Evolutionary conservation across 331 rosid genomes (phyloP).

Genomic region (Spiraea crenata): DNA sequence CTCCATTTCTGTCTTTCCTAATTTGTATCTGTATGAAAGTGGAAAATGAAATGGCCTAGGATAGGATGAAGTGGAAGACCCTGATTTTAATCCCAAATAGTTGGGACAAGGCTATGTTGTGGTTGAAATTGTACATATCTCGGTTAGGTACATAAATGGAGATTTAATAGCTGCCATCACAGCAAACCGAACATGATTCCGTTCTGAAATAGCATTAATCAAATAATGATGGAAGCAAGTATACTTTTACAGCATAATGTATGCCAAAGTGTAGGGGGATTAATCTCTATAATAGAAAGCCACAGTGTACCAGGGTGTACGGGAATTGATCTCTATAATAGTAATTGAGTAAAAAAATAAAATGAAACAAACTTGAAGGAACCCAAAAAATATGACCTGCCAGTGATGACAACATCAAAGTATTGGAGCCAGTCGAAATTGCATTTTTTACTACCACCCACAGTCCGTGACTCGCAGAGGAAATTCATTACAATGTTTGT

Average conservation of each 20-base stretch:
- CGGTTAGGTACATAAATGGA: too few species aligned
- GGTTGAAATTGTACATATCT: too few species aligned
- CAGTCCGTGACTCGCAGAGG: slow-evolving; percentile 57
- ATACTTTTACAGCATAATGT: neutral
- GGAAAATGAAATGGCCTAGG: neutral
- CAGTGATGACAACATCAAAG: slow-evolving; percentile 93
- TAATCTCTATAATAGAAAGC: neutral
- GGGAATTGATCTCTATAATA: neutral
- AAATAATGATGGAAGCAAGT: neutral
- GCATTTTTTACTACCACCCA: slow-evolving; percentile 43
- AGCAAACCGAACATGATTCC: too few species aligned
- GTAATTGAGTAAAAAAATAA: neutral
- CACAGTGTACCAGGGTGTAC: neutral
- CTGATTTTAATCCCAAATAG: neutral
- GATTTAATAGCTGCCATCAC: too few species aligned
- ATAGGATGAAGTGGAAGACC: neutral
- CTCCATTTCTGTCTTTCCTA: too few species aligned
- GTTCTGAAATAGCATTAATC: neutral
- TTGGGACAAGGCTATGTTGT: too few species aligned
- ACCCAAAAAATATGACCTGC: slow-evolving; percentile 58
- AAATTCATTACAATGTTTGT: slow-evolving; percentile 92
- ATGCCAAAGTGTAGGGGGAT: neutral
- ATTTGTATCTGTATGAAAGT: neutral
- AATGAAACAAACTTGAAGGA: slow-evolving; percentile 13
- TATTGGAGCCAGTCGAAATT: slow-evolving; percentile 84